Conservation (phyloP, 2,329 filamentous ascomycete genomes). For the Fusarium udum region DNA sequence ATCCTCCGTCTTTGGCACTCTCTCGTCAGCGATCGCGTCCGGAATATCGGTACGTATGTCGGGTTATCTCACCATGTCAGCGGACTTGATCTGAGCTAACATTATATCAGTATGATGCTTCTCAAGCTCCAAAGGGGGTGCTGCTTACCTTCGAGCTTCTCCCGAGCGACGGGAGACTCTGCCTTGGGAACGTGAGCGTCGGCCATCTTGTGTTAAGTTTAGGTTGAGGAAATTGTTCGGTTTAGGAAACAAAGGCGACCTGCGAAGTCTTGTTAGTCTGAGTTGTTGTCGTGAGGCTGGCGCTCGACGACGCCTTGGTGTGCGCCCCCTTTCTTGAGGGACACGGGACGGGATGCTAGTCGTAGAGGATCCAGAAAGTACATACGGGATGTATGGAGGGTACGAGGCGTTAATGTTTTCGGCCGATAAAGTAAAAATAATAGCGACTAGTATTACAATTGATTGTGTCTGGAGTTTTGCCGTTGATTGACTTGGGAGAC, state of each 20-base stretch:
- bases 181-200: conserved; percentile 49
- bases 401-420: conserved; percentile 24
- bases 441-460: conserved; percentile 9
- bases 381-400: conserved; percentile 14
- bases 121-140: neutral
- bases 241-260: conserved; percentile 20
- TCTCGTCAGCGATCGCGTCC: conserved; percentile 45
- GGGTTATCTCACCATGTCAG: conserved; percentile 83
- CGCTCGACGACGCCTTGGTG: conserved; percentile 26
- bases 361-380: conserved; percentile 9
- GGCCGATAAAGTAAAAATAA: neutral
- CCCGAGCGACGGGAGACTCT: conserved; percentile 64
- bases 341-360: conserved; percentile 13
- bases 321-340: conserved; percentile 24
- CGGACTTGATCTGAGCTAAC: conserved; percentile 94
- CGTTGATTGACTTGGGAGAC: conserved; percentile 7
- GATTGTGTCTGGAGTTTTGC: conserved; percentile 14
- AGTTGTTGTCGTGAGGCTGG: conserved; percentile 28
- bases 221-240: conserved; percentile 16
- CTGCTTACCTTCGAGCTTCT: conserved; percentile 78
- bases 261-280: conserved; percentile 13
- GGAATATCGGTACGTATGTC: conserved; percentile 12
- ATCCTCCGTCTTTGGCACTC: conserved; percentile 78
- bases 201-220: conserved; percentile 46
- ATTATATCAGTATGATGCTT: conserved; percentile 18